Percentiles rank a stretch among this genome's conserved stretches.
Evolutionary conservation across 768 basidiomycete species (phyloP).

Genomic region (Boletus rubroflammeus): DNA sequence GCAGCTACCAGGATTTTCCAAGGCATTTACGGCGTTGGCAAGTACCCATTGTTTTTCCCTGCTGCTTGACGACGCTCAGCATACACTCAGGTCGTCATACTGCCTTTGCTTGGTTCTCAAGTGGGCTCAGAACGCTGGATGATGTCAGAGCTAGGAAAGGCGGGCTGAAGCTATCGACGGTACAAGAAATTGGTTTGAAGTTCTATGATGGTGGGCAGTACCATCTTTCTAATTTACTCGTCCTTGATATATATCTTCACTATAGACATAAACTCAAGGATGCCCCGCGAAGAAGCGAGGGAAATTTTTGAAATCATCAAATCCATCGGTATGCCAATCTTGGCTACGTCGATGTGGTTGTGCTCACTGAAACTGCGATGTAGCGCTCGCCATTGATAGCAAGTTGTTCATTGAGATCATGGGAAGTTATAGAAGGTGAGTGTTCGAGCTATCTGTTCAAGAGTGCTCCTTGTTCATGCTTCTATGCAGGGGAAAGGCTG

Average conservation of each 20-base stretch:
- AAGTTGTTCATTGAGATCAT: constrained; percentile 78
- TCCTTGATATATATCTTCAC: neutral
- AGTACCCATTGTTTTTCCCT: constrained; percentile 22
- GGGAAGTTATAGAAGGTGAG: constrained; percentile 82
- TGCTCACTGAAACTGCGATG: neutral
- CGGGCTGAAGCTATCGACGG: constrained; percentile 56
- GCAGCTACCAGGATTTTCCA: constrained; percentile 55
- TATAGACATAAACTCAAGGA: constrained; percentile 77
- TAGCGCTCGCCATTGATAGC: constrained; percentile 69
- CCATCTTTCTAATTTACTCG: neutral
- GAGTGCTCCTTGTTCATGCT: neutral
- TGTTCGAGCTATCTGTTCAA: neutral
- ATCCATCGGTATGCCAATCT: constrained; percentile 50
- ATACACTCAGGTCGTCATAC: constrained; percentile 49
- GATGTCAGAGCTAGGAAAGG: constrained; percentile 61
- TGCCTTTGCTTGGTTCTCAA: constrained; percentile 70
- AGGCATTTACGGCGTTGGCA: constrained; percentile 86
- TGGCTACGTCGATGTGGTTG: neutral
- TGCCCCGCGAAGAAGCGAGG: constrained; percentile 78
- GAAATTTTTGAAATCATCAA: constrained; percentile 71
- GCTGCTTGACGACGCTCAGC: neutral
- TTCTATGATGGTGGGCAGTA: constrained; percentile 60
- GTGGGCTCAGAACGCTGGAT: constrained; percentile 74
- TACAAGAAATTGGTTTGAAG: constrained; percentile 63
- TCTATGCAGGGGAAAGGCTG: constrained; percentile 59